Percentiles rank a stretch among this genome's conserved stretches.
Evolutionary conservation across 176 grass and related monocot species (phyloP).

Genomic region (Oryza nivara): DNA sequence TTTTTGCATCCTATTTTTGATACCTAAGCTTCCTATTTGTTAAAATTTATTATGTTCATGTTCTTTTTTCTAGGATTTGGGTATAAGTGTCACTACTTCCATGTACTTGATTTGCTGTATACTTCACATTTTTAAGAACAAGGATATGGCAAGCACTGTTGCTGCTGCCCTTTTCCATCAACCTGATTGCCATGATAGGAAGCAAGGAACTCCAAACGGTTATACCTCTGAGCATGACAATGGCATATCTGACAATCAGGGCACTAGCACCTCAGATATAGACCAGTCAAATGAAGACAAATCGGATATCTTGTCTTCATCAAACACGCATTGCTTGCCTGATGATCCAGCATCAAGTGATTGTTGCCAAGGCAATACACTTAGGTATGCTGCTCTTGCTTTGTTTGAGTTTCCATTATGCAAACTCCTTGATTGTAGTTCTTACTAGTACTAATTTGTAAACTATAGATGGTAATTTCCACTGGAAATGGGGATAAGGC

Average conservation of each 20-base stretch:
- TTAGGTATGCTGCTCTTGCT: slow-evolving; percentile 63
- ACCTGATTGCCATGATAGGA: slow-evolving; percentile 50
- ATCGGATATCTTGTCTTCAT: slow-evolving; percentile 31
- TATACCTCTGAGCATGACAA: slow-evolving; percentile 44
- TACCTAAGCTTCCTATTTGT: slow-evolving; percentile 18
- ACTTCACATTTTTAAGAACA: slow-evolving; percentile 96
- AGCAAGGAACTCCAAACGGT: slow-evolving; percentile 58
- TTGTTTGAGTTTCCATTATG: slow-evolving; percentile 17
- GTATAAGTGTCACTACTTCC: slow-evolving; percentile 78
- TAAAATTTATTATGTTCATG: slow-evolving; percentile 38
- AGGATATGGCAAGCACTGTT: slow-evolving; percentile 85
- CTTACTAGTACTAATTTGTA: slow-evolving; percentile 18
- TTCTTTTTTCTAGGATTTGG: slow-evolving; percentile 65
- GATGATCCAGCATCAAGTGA: slow-evolving; percentile 44
- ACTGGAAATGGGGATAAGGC: neutral
- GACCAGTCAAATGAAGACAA: slow-evolving; percentile 46
- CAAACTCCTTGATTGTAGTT: slow-evolving; percentile 7
- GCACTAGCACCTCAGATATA: slow-evolving; percentile 15
- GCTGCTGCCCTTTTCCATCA: slow-evolving; percentile 87
- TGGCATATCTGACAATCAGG: slow-evolving; percentile 40
- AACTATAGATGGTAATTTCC: neutral
- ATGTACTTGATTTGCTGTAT: slow-evolving; percentile 94
- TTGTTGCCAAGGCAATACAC: slow-evolving; percentile 60
- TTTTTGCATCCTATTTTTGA: slow-evolving; percentile 31
- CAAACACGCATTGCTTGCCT: slow-evolving; percentile 32